A percentile compares a stretch with the other conserved stretches of the same genome.
These are phyloP conservation scores for Pseudocercospora eumusae DNA, from an alignment of 2,329 filamentous ascomycete species.

Conservation along the genomic window DNA sequence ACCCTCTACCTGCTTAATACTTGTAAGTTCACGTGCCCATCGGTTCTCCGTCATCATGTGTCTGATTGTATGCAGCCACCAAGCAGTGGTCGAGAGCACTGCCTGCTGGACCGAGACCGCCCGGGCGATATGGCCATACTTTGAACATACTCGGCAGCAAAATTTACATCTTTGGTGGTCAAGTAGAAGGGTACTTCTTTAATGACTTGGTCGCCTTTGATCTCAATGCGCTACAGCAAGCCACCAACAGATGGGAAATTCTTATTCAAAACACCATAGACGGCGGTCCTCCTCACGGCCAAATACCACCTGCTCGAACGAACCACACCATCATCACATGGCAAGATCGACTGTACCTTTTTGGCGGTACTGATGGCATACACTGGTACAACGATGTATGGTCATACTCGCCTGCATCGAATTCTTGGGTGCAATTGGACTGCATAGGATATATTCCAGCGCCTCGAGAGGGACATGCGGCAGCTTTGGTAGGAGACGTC, in stretches of 20 bases:
- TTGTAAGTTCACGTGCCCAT: conserved; percentile 62
- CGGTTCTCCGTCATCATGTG: background rate
- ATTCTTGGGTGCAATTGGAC: conserved; percentile 84
- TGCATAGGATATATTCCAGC: conserved; percentile 98
- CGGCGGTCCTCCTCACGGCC: conserved; percentile 60
- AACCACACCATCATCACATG: conserved; percentile 92
- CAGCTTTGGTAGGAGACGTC: conserved; percentile 89
- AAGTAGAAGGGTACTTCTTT: conserved; percentile 97
- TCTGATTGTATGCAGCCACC: conserved; percentile 63
- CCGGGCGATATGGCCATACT: conserved; percentile 92
- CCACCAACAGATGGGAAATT: conserved; percentile 91
- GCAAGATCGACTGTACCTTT: conserved; percentile 94
- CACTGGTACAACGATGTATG: conserved; percentile 99
- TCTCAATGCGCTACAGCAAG: conserved; percentile 87
- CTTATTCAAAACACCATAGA: conserved; percentile 75
- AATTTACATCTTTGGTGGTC: conserved; percentile 95
- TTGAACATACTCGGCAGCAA: conserved; percentile 95
- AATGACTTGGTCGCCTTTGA: conserved; percentile 96
- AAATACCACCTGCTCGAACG: conserved; percentile 82
- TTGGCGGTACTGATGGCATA: conserved; percentile 92
- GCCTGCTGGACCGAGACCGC: conserved; percentile 79
- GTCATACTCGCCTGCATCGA: conserved; percentile 83
- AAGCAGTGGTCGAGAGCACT: conserved; percentile 96
- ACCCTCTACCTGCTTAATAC: conserved; percentile 96
- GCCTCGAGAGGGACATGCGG: conserved; percentile 89